Evolutionary conservation across 2,329 filamentous ascomycete species (phyloP).

Genomic region (Emericellopsis cladophorae): DNA sequence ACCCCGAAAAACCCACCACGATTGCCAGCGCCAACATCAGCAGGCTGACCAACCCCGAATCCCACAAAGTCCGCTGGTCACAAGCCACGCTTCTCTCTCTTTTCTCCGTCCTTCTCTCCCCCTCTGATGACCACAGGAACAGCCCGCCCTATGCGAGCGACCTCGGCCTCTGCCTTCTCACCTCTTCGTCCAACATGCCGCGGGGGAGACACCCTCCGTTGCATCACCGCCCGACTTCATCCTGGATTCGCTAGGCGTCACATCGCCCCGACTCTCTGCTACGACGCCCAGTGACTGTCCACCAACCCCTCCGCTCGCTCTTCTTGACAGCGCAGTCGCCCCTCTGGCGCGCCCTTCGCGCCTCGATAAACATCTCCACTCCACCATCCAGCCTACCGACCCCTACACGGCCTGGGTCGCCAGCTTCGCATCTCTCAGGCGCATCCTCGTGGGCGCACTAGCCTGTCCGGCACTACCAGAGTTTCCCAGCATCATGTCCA

Average conservation of each 20-base stretch:
- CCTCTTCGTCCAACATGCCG: conserved; percentile 35
- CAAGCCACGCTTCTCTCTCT: not conserved
- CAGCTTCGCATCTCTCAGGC: conserved; percentile 31
- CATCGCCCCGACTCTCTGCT: conserved; percentile 5
- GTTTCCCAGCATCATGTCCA: conserved; percentile 42
- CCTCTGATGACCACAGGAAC: conserved; percentile 1
- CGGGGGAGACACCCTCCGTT: conserved; percentile 42
- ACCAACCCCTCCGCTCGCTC: not conserved
- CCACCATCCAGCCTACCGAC: conserved; percentile 3
- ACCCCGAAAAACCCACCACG: not conserved
- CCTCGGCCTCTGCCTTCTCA: conserved; percentile 5
- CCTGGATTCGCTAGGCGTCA: conserved; percentile 42
- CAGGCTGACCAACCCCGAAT: too few species aligned
- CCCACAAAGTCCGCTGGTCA: not conserved
- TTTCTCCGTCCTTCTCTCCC: not conserved
- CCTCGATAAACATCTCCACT: conserved; percentile 38
- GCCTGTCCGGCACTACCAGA: conserved; percentile 44
- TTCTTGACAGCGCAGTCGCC: not conserved
- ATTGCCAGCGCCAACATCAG: not conserved
- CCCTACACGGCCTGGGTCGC: conserved; percentile 27
- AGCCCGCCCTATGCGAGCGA: conserved; percentile 4
- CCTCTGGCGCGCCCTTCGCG: conserved; percentile 23
- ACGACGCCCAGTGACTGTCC: not conserved
- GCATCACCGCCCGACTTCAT: conserved; percentile 33
- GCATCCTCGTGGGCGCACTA: conserved; percentile 43